Percentiles rank a stretch among this genome's conserved stretches.
Evolutionary conservation across 73 alveolate genomes (phyloP).

Genomic region (Paramecium octaurelia): DNA sequence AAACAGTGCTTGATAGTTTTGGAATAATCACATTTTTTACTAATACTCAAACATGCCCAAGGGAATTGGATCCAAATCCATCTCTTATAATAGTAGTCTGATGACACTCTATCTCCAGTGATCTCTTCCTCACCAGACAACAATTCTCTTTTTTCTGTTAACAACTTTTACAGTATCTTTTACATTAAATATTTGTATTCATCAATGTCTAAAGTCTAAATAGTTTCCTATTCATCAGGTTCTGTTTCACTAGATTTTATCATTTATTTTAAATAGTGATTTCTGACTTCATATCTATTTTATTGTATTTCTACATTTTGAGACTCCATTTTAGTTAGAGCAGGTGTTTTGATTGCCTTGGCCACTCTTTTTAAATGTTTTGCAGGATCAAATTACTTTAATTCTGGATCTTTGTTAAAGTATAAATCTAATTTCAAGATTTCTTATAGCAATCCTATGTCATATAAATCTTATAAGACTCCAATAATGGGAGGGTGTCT

Average conservation of each 20-base stretch:
- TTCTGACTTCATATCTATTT: slow-evolving; percentile 52
- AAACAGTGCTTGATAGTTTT: slow-evolving; percentile 62
- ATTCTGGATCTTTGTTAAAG: slow-evolving; percentile 62
- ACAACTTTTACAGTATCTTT: not conserved
- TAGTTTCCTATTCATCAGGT: slow-evolving; percentile 23
- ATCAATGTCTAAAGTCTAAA: not conserved
- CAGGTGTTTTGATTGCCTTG: slow-evolving; percentile 33
- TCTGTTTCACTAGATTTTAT: slow-evolving; percentile 35
- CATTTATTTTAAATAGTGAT: slow-evolving; percentile 49
- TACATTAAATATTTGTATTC: not conserved
- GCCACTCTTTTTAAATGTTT: slow-evolving; percentile 51
- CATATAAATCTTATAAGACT: slow-evolving; percentile 61
- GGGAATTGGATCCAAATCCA: slow-evolving; percentile 83
- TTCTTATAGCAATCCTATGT: slow-evolving; percentile 69
- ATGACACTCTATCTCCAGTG: slow-evolving; percentile 53
- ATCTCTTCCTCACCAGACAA: slow-evolving; percentile 21
- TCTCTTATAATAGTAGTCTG: slow-evolving; percentile 74
- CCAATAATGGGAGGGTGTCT: slow-evolving; percentile 80
- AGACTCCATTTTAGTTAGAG: slow-evolving; percentile 26
- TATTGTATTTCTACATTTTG: slow-evolving; percentile 52
- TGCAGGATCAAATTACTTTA: not conserved
- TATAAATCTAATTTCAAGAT: slow-evolving; percentile 61
- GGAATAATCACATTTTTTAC: slow-evolving; percentile 64
- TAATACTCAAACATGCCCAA: slow-evolving; percentile 72
- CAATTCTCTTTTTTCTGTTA: not conserved